Percentiles rank a stretch among this genome's conserved stretches.
Conservation (phyloP, 768 basidiomycete species). For the Trametes elegans region DNA sequence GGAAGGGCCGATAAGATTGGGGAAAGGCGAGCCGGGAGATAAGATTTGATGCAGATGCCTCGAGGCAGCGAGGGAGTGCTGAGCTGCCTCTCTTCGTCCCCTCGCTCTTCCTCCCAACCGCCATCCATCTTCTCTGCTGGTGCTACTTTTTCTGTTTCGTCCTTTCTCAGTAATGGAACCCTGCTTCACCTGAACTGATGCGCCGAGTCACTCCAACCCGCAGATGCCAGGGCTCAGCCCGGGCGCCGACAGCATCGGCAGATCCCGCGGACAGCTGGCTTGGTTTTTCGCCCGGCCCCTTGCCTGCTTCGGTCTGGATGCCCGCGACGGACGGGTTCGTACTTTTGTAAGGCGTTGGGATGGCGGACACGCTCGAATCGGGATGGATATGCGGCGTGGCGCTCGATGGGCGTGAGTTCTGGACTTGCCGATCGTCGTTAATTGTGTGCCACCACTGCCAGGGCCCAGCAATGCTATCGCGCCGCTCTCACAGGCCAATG, state of each 20-base stretch:
- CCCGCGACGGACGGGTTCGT: neutral
- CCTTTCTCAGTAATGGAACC: slow-evolving; percentile 6
- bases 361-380: neutral
- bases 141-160: slow-evolving; percentile 1
- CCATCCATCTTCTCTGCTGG: slow-evolving; percentile 4
- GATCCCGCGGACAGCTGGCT: neutral
- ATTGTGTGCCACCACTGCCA: slow-evolving; percentile 9
- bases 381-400: neutral
- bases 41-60: slow-evolving; percentile 14
- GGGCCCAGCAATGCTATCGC: neutral
- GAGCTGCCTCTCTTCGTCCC: slow-evolving; percentile 15
- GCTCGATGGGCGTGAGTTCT: slow-evolving; percentile 2
- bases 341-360: neutral
- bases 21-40: neutral
- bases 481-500: neutral
- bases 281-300: neutral
- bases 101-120: slow-evolving; percentile 1
- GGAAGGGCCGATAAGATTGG: slow-evolving; percentile 3
- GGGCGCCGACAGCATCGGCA: neutral
- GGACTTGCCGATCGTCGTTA: neutral
- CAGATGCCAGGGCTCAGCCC: neutral
- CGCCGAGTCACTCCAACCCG: slow-evolving; percentile 1
- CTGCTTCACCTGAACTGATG: slow-evolving; percentile 5
- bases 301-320: neutral
- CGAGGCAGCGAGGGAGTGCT: slow-evolving; percentile 12